Conservation (phyloP, 1,284 basidiomycete species). For the Leccinum subfulvum region DNA sequence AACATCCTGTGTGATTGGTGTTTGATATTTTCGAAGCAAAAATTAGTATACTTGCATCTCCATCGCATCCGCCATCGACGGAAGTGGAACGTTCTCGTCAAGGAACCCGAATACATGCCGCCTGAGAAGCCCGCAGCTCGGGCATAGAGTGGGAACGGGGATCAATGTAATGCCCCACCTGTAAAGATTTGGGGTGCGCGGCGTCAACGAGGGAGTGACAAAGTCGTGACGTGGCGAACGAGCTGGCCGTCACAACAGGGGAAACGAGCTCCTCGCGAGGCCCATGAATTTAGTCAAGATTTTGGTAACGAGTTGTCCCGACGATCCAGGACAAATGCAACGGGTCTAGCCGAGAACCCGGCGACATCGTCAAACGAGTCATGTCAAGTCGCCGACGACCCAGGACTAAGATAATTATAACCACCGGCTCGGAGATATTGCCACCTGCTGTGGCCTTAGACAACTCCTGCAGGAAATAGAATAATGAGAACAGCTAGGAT, state of each 20-base stretch:
- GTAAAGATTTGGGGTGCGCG: conserved; percentile 1
- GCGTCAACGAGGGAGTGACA: neutral
- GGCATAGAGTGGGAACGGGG: conserved; percentile 22
- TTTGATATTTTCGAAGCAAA: neutral
- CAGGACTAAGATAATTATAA: neutral
- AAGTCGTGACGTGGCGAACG: conserved; percentile 3
- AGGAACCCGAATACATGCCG: conserved; percentile 10
- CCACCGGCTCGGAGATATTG: neutral
- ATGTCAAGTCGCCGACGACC: neutral
- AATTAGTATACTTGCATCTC: conserved; percentile 15
- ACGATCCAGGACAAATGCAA: neutral
- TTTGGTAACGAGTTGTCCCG: neutral
- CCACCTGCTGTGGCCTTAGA: neutral
- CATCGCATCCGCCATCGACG: conserved; percentile 31
- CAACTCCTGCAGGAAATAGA: neutral
- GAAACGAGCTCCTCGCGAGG: neutral
- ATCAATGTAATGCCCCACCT: conserved; percentile 11
- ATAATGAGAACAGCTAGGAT: neutral
- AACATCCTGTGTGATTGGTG: conserved; percentile 2
- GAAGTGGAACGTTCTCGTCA: conserved; percentile 13
- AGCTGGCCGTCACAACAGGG: neutral
- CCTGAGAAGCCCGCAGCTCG: conserved; percentile 16
- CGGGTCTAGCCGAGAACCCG: neutral
- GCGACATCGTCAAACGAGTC: neutral
- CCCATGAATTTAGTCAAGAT: neutral